Evolutionary conservation across 495 filamentous ascomycete genomes (phyloP).

Genomic region (Oleoguttula mirabilis): DNA sequence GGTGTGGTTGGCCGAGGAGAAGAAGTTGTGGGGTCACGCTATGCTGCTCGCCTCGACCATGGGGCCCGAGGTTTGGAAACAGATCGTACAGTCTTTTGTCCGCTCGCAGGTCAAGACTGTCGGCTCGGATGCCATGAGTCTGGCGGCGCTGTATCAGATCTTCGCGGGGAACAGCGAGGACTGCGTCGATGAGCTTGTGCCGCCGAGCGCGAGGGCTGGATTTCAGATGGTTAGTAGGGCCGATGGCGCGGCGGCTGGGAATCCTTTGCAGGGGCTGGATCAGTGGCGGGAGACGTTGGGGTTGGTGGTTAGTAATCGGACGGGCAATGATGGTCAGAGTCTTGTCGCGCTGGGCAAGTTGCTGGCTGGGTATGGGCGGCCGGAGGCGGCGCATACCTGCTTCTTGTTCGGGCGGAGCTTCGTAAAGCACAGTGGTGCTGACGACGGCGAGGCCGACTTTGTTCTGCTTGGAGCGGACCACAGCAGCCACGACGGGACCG

Average conservation of each 20-base stretch:
- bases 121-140: slow-evolving; percentile 63
- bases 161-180: slow-evolving; percentile 91
- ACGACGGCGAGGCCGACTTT: slow-evolving; percentile 68
- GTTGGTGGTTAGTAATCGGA: slow-evolving; percentile 77
- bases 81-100: slow-evolving; percentile 88
- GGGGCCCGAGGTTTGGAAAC: slow-evolving; percentile 62
- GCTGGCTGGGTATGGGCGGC: slow-evolving; percentile 73
- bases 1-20: slow-evolving; percentile 88
- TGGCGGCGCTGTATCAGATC: slow-evolving; percentile 83
- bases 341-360: slow-evolving; percentile 71
- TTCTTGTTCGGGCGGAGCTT: slow-evolving; percentile 46
- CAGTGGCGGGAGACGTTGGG: slow-evolving; percentile 87
- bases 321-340: slow-evolving; percentile 59
- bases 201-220: slow-evolving; percentile 79
- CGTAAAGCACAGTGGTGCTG: slow-evolving; percentile 63
- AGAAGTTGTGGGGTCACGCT: slow-evolving; percentile 89
- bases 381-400: slow-evolving; percentile 87
- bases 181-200: slow-evolving; percentile 92
- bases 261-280: slow-evolving; percentile 72
- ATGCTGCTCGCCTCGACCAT: slow-evolving; percentile 78
- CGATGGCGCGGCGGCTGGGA: slow-evolving; percentile 48
- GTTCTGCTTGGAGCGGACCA: slow-evolving; percentile 78
- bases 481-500: slow-evolving; percentile 39
- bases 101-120: slow-evolving; percentile 76
- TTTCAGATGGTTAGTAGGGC: slow-evolving; percentile 74